Evolutionary conservation across 164 flowering plant genomes (phyloP).

Genomic region (Umbilicus rupestris): DNA sequence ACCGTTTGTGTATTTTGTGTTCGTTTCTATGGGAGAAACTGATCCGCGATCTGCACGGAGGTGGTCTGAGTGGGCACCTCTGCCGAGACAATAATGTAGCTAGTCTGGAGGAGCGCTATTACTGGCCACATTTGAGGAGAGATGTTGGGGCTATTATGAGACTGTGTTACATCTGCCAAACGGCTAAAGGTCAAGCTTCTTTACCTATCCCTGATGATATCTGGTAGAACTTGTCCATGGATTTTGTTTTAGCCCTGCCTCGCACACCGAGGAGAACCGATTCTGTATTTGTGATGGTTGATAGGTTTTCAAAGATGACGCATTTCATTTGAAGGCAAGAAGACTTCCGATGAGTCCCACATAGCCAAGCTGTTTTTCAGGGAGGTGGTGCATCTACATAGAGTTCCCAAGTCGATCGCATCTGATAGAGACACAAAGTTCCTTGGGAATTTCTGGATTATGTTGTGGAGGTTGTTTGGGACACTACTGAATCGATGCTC

Average conservation of each 20-base stretch:
- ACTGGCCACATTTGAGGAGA: background rate
- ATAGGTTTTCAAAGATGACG: constrained; percentile 9
- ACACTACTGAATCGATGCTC: background rate
- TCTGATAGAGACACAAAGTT: background rate
- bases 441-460: background rate
- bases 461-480: background rate
- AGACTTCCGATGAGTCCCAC: background rate
- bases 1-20: too few relatives aligned
- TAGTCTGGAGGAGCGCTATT: background rate
- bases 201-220: background rate
- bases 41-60: too few relatives aligned
- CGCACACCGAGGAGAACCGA: background rate
- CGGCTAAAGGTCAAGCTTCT: background rate
- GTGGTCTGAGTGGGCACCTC: too few relatives aligned
- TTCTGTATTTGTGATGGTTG: constrained; percentile 9
- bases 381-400: background rate
- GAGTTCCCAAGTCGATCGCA: background rate
- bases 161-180: background rate
- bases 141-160: background rate
- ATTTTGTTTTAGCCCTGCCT: background rate
- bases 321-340: constrained; percentile 6
- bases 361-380: background rate
- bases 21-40: too few relatives aligned
- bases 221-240: background rate
- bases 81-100: too few relatives aligned